A percentile compares a stretch with the other conserved stretches of the same genome.
phyloP scores from a whole-genome alignment of 371 early-diverging fungal genomes.

The Homolaphlyctis polyrhiza region DNA sequence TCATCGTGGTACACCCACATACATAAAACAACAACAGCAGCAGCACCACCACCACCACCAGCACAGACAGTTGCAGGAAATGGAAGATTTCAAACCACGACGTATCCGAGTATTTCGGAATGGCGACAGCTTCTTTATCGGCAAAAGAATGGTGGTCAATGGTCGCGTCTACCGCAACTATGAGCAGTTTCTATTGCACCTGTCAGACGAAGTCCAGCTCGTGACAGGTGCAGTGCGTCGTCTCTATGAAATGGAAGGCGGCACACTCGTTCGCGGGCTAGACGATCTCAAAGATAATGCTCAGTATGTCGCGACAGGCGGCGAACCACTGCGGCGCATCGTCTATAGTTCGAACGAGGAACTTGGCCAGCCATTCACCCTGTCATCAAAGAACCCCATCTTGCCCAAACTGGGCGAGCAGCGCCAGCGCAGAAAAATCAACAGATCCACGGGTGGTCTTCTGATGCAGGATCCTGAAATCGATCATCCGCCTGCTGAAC shows the following conservation, averaged over 20 bases:
- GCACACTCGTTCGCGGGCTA: constrained; percentile 21
- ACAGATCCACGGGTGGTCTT: constrained; percentile 13
- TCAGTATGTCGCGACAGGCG: constrained; percentile 33
- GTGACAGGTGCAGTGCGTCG: constrained; percentile 33
- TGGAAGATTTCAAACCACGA: constrained; percentile 15
- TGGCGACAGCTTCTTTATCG: constrained; percentile 33
- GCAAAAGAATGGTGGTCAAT: constrained; percentile 31
- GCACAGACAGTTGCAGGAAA: too few relatives aligned
- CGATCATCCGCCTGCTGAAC: constrained; percentile 7
- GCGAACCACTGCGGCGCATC: constrained; percentile 29
- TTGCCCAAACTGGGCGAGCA: too few relatives aligned
- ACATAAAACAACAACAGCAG: too few relatives aligned
- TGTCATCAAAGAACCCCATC: neutral
- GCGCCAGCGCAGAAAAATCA: constrained; percentile 10
- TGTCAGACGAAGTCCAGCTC: constrained; percentile 31
- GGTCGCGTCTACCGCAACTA: constrained; percentile 31
- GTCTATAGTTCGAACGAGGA: constrained; percentile 16
- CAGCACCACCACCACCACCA: too few relatives aligned
- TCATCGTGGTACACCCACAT: too few relatives aligned
- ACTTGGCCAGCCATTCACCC: neutral
- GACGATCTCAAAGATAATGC: constrained; percentile 27
- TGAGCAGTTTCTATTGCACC: constrained; percentile 37
- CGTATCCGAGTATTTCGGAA: constrained; percentile 35
- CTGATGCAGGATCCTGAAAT: constrained; percentile 6
- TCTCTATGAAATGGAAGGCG: constrained; percentile 30